Base-by-base conservation (phyloP, 2,329 filamentous ascomycete genomes). In the Stachybotrys echinatus region DNA sequence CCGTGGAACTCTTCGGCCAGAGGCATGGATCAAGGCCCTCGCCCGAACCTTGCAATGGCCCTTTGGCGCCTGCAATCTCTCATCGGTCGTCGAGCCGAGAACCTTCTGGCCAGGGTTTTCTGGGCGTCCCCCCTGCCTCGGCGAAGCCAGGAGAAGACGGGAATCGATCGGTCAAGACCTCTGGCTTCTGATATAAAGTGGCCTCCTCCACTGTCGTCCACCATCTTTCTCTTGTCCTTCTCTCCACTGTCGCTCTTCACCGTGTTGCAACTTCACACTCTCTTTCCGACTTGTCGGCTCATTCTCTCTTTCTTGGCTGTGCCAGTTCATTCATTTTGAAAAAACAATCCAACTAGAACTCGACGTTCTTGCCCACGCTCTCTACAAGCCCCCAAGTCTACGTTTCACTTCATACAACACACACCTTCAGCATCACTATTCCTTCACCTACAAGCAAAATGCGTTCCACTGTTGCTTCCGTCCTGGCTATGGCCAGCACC, bases 401-500 rank as follows among this genome's bases (percentile, higher is more conserved):
- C 20, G 14, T 46, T 46, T 46, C 44, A 27, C 27, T 46, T 46
- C 44, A 45, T 8, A 46, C 22, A 21, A 45, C 42, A 45, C 23
- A 34, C n/a, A 23, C n/a, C 18, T 12, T 37, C 10, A 17, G 19
- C 23, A 20, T 46, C 23, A 4, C 27, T 20, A 34, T 51, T 50
- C 54, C 19, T 43, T 53, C 61, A 68, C 61, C 27, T 14, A 14
- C 10, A 34, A 14, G 10, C 10, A 34, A 34, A 39, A 72, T 72
- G 69, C 66, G 60, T 58, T 65, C 65, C 59, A 53, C 60, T 43
- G 52, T 63, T 46, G 54, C 61, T 47, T 60, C 66, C 51, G 59
- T 60, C 54, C 56, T 72, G 54, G 65, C 68, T 58, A 62, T 71
- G 55, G 65, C 66, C 62, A 64, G 55, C 62, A 60, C 58, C 53